Evolutionary conservation across 2,329 filamentous ascomycete genomes (phyloP).

Genomic region (Thelonectria rubi): DNA sequence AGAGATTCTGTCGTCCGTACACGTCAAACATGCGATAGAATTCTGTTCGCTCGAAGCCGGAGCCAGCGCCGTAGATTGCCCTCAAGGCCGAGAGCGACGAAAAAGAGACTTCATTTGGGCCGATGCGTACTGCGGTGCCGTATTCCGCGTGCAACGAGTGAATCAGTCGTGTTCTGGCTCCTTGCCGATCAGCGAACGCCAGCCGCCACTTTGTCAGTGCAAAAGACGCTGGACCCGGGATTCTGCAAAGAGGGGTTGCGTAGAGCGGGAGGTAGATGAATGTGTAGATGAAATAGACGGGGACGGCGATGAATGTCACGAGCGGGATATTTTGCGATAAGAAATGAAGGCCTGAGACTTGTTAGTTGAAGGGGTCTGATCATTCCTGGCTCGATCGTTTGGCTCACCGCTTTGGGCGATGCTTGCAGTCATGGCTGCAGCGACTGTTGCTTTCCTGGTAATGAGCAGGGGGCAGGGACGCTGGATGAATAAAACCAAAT

Average conservation of each 20-base stretch:
- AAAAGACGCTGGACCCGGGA: constrained; percentile 52
- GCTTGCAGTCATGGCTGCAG: not conserved
- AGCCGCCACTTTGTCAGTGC: constrained; percentile 56
- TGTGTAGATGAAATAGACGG: not conserved
- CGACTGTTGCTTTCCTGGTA: not conserved
- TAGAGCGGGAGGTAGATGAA: constrained; percentile 30
- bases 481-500: not conserved
- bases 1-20: constrained; percentile 61
- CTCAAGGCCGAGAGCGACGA: constrained; percentile 54
- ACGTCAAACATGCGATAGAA: constrained; percentile 67
- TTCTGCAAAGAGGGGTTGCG: constrained; percentile 26
- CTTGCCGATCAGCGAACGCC: constrained; percentile 54
- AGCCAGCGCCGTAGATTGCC: constrained; percentile 64
- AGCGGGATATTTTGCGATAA: not conserved
- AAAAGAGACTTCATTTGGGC: constrained; percentile 56
- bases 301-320: not conserved
- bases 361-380: not conserved
- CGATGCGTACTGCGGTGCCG: constrained; percentile 57
- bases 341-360: not conserved
- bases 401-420: not conserved
- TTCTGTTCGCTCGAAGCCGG: constrained; percentile 56
- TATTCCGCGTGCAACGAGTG: constrained; percentile 55
- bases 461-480: not conserved
- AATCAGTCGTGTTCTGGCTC: constrained; percentile 53
- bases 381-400: not conserved